Percentiles rank a stretch among this genome's conserved stretches.
phyloP scores from a whole-genome alignment of 2,329 filamentous ascomycete genomes.

The Trichophyton simii region DNA sequence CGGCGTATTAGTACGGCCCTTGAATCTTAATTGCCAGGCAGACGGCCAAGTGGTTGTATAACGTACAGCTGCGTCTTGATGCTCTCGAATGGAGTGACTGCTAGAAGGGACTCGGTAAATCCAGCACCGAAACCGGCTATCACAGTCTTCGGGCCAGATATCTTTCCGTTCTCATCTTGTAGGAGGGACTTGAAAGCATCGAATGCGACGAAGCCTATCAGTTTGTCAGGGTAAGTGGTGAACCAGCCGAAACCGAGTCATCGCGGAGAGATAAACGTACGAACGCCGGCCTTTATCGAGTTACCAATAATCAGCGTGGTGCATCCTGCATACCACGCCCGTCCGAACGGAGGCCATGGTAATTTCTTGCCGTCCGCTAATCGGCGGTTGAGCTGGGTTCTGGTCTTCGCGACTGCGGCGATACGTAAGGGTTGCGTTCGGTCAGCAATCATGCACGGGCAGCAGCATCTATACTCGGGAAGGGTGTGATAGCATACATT shows the following conservation, averaged over 20 bases:
- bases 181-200: constrained; percentile 83
- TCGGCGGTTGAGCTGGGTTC: constrained; percentile 80
- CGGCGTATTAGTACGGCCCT: constrained; percentile 1
- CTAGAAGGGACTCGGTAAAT: constrained; percentile 81
- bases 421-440: not conserved
- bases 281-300: constrained; percentile 87
- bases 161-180: constrained; percentile 70
- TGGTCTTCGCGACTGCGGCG: constrained; percentile 80
- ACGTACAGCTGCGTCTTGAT: constrained; percentile 86
- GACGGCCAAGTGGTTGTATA: constrained; percentile 12
- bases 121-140: constrained; percentile 90
- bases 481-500: constrained; percentile 49
- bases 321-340: constrained; percentile 95
- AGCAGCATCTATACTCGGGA: not conserved
- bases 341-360: constrained; percentile 86
- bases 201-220: constrained; percentile 76
- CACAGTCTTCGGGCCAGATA: constrained; percentile 81
- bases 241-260: not conserved
- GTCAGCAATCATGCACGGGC: not conserved
- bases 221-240: not conserved
- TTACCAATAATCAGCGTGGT: constrained; percentile 95
- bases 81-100: constrained; percentile 92
- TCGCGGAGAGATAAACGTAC: constrained; percentile 40
- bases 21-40: not conserved
- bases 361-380: constrained; percentile 73